These are phyloP conservation scores for Fusarium sp. DNA, from an alignment of 2,329 filamentous ascomycete genomes.

Conservation along the genomic window DNA sequence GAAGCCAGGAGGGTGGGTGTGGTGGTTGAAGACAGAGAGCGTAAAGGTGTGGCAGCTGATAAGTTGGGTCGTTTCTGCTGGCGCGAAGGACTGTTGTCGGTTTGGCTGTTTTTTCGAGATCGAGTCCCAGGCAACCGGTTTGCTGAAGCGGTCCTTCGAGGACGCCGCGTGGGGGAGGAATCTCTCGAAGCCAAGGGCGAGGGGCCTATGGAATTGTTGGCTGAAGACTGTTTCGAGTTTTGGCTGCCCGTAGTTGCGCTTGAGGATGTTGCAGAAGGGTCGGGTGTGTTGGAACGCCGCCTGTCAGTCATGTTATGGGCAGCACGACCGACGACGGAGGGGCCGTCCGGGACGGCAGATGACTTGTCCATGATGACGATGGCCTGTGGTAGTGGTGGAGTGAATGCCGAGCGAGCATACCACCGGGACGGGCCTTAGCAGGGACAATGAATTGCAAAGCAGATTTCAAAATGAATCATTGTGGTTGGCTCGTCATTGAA, in stretches of 20 bases:
- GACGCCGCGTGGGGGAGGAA: constrained; percentile 59
- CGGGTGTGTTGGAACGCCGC: constrained; percentile 42
- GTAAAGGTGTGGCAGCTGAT: constrained; percentile 71
- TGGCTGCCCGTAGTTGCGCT: constrained; percentile 46
- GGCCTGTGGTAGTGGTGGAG: constrained; percentile 43
- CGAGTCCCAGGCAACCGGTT: constrained; percentile 56
- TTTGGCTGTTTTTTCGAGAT: constrained; percentile 73
- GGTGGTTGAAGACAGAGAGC: constrained; percentile 74
- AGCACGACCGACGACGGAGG: constrained; percentile 38
- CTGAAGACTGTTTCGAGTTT: constrained; percentile 53
- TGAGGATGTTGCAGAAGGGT: constrained; percentile 40
- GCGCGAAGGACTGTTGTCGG: constrained; percentile 73
- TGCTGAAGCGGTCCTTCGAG: constrained; percentile 51
- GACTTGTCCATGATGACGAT: constrained; percentile 53
- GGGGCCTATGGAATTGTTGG: constrained; percentile 51
- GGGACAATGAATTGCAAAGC: constrained; percentile 46
- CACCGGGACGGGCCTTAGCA: constrained; percentile 49
- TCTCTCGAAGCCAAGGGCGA: constrained; percentile 59
- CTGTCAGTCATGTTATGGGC: constrained; percentile 34
- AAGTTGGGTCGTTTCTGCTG: constrained; percentile 59
- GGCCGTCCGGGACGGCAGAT: constrained; percentile 46
- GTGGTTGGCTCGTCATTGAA: constrained; percentile 52
- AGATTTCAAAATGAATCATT: constrained; percentile 50
- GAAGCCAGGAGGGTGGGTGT: constrained; percentile 74
- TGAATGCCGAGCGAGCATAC: constrained; percentile 50